phyloP scores from a whole-genome alignment of 78 protist genomes.

The Dictyostelium capitatum region DNA sequence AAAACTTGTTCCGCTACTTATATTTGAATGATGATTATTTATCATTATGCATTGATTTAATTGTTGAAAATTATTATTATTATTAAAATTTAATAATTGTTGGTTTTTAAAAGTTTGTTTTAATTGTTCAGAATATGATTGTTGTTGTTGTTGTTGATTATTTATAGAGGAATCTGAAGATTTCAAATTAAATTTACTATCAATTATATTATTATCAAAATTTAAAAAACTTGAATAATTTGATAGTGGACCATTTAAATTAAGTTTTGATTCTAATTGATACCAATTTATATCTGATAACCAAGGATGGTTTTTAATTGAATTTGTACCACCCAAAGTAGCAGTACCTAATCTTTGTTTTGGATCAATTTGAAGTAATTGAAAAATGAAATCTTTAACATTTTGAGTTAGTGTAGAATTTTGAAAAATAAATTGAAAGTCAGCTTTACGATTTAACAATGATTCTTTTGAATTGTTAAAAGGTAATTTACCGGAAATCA shows the following conservation, averaged over 20 bases:
- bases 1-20: conserved; percentile 24
- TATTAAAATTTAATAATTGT: background rate
- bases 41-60: background rate
- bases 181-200: too few species aligned
- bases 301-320: conserved; percentile 71
- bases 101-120: background rate
- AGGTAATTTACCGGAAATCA: conserved; percentile 81
- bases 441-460: background rate
- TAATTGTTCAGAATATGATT: background rate
- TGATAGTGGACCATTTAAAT: conserved; percentile 36
- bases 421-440: background rate
- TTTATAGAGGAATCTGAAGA: background rate
- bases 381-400: conserved; percentile 17
- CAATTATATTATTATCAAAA: background rate
- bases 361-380: conserved; percentile 5
- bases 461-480: background rate
- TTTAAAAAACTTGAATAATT: background rate
- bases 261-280: background rate
- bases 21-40: background rate
- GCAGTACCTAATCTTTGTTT: conserved; percentile 11
- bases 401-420: background rate
- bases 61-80: background rate
- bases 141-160: background rate
- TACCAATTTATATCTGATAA: conserved; percentile 68
- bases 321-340: background rate